Evolutionary conservation across 371 early-diverging fungal species (phyloP).

Genomic region (Batkoa obscura): DNA sequence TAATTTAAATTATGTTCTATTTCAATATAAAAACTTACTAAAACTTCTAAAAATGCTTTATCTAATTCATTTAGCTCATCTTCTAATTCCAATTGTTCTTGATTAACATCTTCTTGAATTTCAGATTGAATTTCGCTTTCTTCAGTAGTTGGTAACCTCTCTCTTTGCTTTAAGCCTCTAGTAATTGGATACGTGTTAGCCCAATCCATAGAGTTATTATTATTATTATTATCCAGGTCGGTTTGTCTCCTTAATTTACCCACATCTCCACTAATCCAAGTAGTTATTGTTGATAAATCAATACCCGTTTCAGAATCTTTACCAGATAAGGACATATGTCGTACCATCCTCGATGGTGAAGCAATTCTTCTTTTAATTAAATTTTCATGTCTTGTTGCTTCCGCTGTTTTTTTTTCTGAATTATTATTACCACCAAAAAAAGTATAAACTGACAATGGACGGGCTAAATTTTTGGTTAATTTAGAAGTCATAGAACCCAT

Average conservation of each 20-base stretch:
- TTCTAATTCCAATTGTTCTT: not conserved
- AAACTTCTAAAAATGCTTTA: constrained; percentile 10
- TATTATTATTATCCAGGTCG: no score
- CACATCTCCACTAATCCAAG: constrained; percentile 4
- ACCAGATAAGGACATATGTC: constrained; percentile 4
- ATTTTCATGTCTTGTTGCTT: not conserved
- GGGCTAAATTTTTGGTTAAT: constrained; percentile 1
- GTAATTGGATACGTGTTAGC: not conserved
- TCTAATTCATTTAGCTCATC: constrained; percentile 8
- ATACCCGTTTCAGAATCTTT: constrained; percentile 2
- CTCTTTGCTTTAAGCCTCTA: not conserved
- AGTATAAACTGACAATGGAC: constrained; percentile 6
- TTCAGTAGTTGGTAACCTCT: not conserved
- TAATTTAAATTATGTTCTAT: no score
- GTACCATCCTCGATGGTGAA: not conserved
- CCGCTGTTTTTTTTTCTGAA: not conserved
- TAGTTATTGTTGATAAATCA: not conserved
- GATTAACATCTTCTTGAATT: not conserved
- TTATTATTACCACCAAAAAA: constrained; percentile 3
- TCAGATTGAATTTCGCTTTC: not conserved
- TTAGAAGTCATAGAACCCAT: constrained; percentile 4
- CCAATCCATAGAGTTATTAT: not conserved
- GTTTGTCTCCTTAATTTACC: not conserved
- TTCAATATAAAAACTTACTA: constrained; percentile 10
- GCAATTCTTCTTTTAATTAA: not conserved